These are phyloP conservation scores for Solanum bukasovii DNA, from an alignment of 257 asterid species.

Conservation along the genomic window DNA sequence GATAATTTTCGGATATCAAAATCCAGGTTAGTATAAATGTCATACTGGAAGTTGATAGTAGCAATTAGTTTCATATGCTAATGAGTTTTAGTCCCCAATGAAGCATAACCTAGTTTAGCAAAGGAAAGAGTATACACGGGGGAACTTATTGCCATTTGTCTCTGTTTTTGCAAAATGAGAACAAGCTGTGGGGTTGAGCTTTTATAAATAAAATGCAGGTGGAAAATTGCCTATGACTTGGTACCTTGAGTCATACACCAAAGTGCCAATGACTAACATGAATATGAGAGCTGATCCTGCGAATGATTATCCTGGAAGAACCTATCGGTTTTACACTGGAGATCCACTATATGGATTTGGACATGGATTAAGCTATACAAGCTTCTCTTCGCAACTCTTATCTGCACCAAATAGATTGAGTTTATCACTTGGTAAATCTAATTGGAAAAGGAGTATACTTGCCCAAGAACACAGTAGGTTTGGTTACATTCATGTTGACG, in stretches of 20 bases:
- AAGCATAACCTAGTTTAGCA: neutral
- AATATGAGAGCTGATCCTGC: slow-evolving; percentile 81
- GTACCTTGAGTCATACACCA: slow-evolving; percentile 86
- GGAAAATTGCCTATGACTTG: slow-evolving; percentile 81
- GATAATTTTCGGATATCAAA: slow-evolving; percentile 66
- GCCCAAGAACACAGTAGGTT: slow-evolving; percentile 6
- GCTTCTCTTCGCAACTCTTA: slow-evolving; percentile 35
- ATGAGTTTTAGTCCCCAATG: neutral
- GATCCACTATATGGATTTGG: slow-evolving; percentile 57
- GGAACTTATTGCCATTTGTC: neutral
- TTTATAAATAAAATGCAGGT: slow-evolving; percentile 29
- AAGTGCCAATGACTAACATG: slow-evolving; percentile 77
- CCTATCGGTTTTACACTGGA: slow-evolving; percentile 79
- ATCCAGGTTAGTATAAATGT: slow-evolving; percentile 51
- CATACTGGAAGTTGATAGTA: neutral
- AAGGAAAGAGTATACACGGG: neutral
- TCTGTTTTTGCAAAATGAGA: neutral
- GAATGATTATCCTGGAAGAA: slow-evolving; percentile 83
- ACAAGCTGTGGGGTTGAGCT: neutral
- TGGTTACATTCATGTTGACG: slow-evolving; percentile 36
- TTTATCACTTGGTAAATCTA: slow-evolving; percentile 16
- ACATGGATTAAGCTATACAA: slow-evolving; percentile 77
- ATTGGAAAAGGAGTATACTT: slow-evolving; percentile 19
- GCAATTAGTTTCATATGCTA: neutral
- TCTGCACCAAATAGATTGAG: slow-evolving; percentile 51